phyloP scores from a whole-genome alignment of 306 rosid genomes.

The Crotalaria pallida region DNA sequence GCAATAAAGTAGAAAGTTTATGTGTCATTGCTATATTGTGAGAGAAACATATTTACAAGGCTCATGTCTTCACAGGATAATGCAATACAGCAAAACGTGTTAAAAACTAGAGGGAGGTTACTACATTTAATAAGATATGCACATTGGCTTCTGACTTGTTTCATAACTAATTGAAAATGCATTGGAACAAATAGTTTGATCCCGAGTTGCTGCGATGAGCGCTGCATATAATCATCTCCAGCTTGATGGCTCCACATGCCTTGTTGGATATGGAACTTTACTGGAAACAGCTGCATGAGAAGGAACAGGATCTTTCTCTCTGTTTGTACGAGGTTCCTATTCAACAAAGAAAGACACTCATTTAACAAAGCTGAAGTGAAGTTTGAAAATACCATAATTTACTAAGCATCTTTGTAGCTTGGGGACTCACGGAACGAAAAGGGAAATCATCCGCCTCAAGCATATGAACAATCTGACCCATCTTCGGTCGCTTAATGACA shows the following conservation, averaged over 20 bases:
- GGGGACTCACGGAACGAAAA: conserved; percentile 65
- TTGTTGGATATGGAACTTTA: conserved; percentile 35
- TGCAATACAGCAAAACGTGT: conserved; percentile 18
- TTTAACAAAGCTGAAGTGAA: background rate
- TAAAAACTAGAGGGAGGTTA: background rate
- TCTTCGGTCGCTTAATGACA: conserved; percentile 85
- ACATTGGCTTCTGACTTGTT: conserved; percentile 33
- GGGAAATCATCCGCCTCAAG: conserved; percentile 97
- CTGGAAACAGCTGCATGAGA: conserved; percentile 25
- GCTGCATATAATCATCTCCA: conserved; percentile 41
- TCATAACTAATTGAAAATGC: conserved; percentile 22
- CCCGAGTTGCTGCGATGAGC: conserved; percentile 8
- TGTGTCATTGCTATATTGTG: background rate
- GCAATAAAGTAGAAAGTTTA: conserved; percentile 2
- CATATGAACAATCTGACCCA: conserved; percentile 98
- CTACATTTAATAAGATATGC: conserved; percentile 30
- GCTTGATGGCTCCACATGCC: conserved; percentile 40
- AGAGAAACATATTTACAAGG: conserved; percentile 52
- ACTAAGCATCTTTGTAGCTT: background rate
- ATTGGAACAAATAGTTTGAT: conserved; percentile 29
- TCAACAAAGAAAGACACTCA: background rate
- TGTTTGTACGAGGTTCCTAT: conserved; percentile 59
- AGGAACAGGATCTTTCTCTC: conserved; percentile 44
- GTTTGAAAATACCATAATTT: background rate
- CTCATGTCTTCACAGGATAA: conserved; percentile 18